Evolutionary conservation across 2,329 filamentous ascomycete species (phyloP), one percentile per base, ranked within the genome.

Genomic region (Diaporthe longicolla): DNA sequence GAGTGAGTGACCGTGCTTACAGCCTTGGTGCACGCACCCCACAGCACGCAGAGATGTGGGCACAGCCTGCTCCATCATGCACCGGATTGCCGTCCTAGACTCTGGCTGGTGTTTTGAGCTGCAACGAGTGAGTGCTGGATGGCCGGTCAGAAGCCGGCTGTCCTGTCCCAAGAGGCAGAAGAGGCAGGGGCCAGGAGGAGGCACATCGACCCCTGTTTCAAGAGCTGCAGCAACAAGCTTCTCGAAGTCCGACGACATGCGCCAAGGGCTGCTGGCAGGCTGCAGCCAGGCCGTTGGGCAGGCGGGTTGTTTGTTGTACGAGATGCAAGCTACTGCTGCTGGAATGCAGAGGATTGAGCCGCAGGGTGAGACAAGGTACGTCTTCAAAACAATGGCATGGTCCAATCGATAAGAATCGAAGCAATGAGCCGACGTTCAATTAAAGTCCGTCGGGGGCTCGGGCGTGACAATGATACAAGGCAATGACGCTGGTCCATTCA

Each of bases 171-270:
- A n/a, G n/a, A n/a, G n/a, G n/a, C n/a, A n/a, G n/a, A 19, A 13
- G 40, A 37, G 32, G 50, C n/a, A 57, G 37, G 65, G 37, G 21
- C 17, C 17, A 57, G 65, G 65, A 69, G 57, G 57, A 57, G 45
- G 29, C 48, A 52, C n/a, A 29, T 50, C 3, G 10, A 32, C 43
- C 69, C 69, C 43, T 71, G 69, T 71, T 71, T 61, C 69, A 71
- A 61, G 32, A 61, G 45, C 69, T 61, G 69, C 69, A 52, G 21
- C 69, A 61, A 19, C 57, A 59, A 43, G 55, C 43, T 50, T 71
- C 69, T 32, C 26, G 68, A 59, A 59, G 40, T 57, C 37, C 19
- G 13, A 29, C 29, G 24, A 57, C 45, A 37, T 24, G 26, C 37
- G 32, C 26, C n/a, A 55, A 26, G 43, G 40, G 40, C 40, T 21